Percentiles rank a stretch among this genome's conserved stretches.
phyloP scores from a whole-genome alignment of 2,329 filamentous ascomycete species.

The Fusarium burgessii region DNA sequence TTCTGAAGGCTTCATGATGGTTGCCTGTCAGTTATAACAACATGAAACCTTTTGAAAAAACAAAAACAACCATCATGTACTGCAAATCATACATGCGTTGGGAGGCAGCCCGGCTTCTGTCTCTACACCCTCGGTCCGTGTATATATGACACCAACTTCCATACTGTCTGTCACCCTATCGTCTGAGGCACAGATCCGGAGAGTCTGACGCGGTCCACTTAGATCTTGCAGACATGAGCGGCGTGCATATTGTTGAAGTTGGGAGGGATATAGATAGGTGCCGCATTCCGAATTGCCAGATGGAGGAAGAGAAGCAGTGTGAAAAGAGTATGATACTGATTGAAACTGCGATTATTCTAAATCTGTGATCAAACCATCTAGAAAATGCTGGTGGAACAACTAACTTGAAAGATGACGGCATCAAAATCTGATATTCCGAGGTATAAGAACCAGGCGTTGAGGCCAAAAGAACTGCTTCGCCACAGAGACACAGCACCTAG shows the following conservation, averaged over 20 bases:
- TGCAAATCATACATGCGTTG: neutral
- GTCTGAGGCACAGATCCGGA: no score
- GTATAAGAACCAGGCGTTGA: neutral
- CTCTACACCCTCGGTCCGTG: slow-evolving; percentile 4
- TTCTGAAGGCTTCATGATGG: rapidly evolving
- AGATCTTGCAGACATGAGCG: neutral
- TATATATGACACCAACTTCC: slow-evolving; percentile 14
- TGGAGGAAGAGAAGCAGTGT: no score
- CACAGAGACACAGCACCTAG: no score
- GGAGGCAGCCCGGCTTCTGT: neutral
- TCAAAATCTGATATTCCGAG: neutral
- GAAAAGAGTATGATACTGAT: neutral
- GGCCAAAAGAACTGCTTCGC: no score
- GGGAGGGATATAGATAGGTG: neutral
- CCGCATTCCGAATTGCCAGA: neutral
- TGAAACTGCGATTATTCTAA: neutral
- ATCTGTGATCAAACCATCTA: neutral
- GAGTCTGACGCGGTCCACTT: neutral
- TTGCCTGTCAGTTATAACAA: neutral
- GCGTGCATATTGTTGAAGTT: slow-evolving; percentile 1
- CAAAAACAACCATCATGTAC: rapidly evolving
- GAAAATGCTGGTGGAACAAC: neutral
- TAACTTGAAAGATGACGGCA: neutral
- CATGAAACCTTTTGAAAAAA: rapidly evolving
- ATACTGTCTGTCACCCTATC: neutral